These are phyloP conservation scores for Crassisporium funariophilum DNA, from an alignment of 768 basidiomycete species.

Conservation along the genomic window DNA sequence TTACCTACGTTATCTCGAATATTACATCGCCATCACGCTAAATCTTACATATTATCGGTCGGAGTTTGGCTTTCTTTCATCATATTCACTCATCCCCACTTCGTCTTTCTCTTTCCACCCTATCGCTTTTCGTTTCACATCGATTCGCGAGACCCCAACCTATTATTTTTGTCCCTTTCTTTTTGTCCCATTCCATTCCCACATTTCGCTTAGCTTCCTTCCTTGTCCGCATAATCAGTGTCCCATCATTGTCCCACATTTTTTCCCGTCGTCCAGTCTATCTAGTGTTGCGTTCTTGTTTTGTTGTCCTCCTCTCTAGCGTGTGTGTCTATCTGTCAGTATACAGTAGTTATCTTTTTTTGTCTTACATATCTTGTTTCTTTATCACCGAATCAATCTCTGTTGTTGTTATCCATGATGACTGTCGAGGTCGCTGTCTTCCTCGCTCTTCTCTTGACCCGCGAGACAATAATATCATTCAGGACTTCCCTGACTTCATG, in stretches of 20 bases:
- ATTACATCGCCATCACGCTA: slow-evolving; percentile 35
- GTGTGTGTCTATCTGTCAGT: slow-evolving; percentile 8
- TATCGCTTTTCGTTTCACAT: background rate
- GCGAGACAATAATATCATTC: too few relatives aligned
- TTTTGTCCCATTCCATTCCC: slow-evolving; percentile 4
- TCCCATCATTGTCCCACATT: slow-evolving; percentile 1
- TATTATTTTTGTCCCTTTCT: slow-evolving; percentile 2
- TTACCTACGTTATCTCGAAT: slow-evolving; percentile 26
- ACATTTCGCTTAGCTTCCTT: background rate
- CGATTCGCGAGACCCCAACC: background rate
- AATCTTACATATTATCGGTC: slow-evolving; percentile 30
- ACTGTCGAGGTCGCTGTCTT: too few relatives aligned
- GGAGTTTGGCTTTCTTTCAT: slow-evolving; percentile 24
- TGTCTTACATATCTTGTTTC: slow-evolving; percentile 1
- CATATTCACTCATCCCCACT: slow-evolving; percentile 7
- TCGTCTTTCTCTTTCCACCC: slow-evolving; percentile 3
- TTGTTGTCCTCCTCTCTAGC: slow-evolving; percentile 12
- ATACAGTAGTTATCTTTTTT: slow-evolving; percentile 11
- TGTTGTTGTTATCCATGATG: slow-evolving; percentile 1
- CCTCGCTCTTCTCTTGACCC: too few relatives aligned
- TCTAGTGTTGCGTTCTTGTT: slow-evolving; percentile 21
- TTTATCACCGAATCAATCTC: background rate
- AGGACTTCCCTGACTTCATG: too few relatives aligned
- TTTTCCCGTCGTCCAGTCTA: slow-evolving; percentile 14
- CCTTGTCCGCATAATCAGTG: slow-evolving; percentile 2